These are phyloP conservation scores for Penicillium sp. DNA, from an alignment of 2,329 filamentous ascomycete species.

Conservation along the genomic window DNA sequence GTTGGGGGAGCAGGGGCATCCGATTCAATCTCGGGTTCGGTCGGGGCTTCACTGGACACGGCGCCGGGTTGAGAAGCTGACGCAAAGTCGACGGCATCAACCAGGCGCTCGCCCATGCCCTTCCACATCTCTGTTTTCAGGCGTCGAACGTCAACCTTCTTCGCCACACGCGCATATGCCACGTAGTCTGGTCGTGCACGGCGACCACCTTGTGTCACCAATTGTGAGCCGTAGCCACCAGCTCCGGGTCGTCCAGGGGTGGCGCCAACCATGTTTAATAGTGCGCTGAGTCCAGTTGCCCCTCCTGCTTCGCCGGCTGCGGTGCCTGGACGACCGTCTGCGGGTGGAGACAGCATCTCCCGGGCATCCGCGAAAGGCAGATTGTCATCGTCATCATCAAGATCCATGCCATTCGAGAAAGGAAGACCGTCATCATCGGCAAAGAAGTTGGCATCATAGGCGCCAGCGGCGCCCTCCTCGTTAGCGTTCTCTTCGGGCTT, in stretches of 20 bases:
- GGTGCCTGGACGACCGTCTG: constrained; percentile 33
- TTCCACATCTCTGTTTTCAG: constrained; percentile 65
- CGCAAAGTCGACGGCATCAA: constrained; percentile 36
- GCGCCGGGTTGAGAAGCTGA: constrained; percentile 28
- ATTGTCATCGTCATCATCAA: constrained; percentile 49
- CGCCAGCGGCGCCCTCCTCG: constrained; percentile 63
- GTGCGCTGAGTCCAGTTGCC: constrained; percentile 37
- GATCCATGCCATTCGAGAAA: constrained; percentile 45
- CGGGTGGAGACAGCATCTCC: constrained; percentile 46
- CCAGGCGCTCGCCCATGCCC: constrained; percentile 52
- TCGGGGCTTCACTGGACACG: constrained; percentile 19
- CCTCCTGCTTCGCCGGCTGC: constrained; percentile 34
- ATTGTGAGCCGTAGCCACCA: constrained; percentile 59
- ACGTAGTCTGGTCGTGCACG: constrained; percentile 62
- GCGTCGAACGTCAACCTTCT: constrained; percentile 63
- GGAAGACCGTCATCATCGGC: constrained; percentile 61
- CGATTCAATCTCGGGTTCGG: constrained; percentile 25
- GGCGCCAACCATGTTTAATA: constrained; percentile 40
- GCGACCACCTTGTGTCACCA: constrained; percentile 58
- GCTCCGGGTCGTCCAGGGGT: constrained; percentile 35
- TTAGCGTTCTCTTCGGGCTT: constrained; percentile 54
- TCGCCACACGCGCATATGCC: constrained; percentile 62
- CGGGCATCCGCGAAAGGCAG: constrained; percentile 49
- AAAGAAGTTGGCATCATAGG: constrained; percentile 98
- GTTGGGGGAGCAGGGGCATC: constrained; percentile 35